These are phyloP conservation scores for Diaporthe eres DNA, from an alignment of 2,329 filamentous ascomycete genomes.

Conservation along the genomic window DNA sequence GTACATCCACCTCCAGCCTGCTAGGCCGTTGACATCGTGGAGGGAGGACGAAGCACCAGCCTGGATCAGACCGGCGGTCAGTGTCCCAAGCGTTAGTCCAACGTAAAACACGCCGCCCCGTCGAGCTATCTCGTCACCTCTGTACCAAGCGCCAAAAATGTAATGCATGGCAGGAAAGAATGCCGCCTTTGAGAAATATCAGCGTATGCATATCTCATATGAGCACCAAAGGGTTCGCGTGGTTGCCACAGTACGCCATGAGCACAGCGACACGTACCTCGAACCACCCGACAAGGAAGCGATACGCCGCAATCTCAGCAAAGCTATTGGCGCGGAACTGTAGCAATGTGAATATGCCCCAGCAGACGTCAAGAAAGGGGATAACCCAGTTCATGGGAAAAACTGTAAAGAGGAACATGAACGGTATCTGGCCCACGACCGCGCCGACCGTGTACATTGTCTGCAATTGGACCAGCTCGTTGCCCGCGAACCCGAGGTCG, in stretches of 20 bases:
- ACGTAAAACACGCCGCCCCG: conserved; percentile 67
- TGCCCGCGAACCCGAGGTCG: conserved; percentile 64
- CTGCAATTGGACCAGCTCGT: conserved; percentile 69
- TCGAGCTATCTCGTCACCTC: conserved; percentile 61
- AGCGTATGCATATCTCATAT: not conserved
- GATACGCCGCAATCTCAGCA: conserved; percentile 65
- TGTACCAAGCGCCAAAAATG: conserved; percentile 61
- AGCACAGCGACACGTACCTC: conserved; percentile 51
- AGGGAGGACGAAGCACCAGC: conserved; percentile 57
- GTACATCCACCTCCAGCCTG: conserved; percentile 71
- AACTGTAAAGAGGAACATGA: conserved; percentile 64
- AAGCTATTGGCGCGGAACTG: conserved; percentile 65
- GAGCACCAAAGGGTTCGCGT: not conserved
- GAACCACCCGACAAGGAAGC: conserved; percentile 69
- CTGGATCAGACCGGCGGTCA: conserved; percentile 67
- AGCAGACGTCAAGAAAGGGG: conserved; percentile 65
- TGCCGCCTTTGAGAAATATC: conserved; percentile 45
- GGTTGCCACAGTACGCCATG: not conserved
- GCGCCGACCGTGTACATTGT: conserved; percentile 66
- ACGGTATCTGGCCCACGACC: conserved; percentile 65
- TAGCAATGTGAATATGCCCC: conserved; percentile 70
- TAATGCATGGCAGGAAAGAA: conserved; percentile 59
- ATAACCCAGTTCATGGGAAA: conserved; percentile 64
- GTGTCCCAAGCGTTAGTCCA: conserved; percentile 63
- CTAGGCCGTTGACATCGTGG: conserved; percentile 60